Percentiles rank a stretch among this genome's conserved stretches.
Conservation (phyloP, 23 red algal genomes). For the Gracilaria vermiculophylla region DNA sequence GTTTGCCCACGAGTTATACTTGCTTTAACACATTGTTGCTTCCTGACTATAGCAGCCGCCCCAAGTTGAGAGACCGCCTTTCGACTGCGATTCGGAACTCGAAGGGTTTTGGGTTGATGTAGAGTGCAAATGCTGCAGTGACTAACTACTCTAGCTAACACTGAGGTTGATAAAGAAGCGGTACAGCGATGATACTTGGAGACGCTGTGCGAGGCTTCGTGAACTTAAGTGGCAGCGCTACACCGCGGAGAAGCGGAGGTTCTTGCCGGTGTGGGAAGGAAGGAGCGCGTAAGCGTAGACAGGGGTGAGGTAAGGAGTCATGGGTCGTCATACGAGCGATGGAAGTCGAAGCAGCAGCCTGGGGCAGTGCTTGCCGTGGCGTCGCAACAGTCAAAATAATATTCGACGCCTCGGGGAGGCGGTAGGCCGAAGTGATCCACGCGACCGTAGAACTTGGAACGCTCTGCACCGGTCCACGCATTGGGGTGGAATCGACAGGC, state of each 20-base stretch:
- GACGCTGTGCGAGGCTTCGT: neutral
- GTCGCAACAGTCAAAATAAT: conserved; percentile 49
- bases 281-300: neutral
- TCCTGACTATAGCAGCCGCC: conserved; percentile 79
- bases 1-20: conserved; percentile 92
- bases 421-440: neutral
- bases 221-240: no score
- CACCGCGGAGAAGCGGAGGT: no score
- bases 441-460: conserved; percentile 32
- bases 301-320: neutral
- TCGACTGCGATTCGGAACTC: conserved; percentile 85
- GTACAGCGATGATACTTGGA: neutral
- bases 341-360: conserved; percentile 27
- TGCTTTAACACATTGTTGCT: conserved; percentile 97
- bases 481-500: conserved; percentile 24
- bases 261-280: no score
- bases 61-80: conserved; percentile 74
- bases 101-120: conserved; percentile 91
- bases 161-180: neutral
- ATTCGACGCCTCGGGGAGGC: neutral
- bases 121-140: neutral
- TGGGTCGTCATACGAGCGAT: neutral
- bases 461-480: conserved; percentile 29
- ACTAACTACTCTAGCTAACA: conserved; percentile 6
- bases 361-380: neutral